phyloP scores from a whole-genome alignment of 2,329 filamentous ascomycete genomes.

The Ophiostoma sp. region DNA sequence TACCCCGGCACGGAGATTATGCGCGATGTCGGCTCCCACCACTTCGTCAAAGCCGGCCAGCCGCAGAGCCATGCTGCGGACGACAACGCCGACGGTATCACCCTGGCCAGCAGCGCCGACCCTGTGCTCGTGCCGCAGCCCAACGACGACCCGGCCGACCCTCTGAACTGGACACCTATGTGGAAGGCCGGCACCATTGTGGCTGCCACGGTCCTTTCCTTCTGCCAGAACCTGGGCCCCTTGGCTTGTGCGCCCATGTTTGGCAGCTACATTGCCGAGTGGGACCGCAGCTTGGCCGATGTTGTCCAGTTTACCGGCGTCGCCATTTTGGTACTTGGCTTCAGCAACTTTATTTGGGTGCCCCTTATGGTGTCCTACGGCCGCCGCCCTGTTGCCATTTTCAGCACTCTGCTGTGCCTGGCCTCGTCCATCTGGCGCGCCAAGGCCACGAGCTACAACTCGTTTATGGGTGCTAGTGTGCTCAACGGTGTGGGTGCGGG shows the following conservation, averaged over 20 bases:
- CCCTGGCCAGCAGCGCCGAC: conserved; percentile 30
- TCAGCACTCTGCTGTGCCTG: conserved; percentile 46
- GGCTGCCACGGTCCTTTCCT: conserved; percentile 42
- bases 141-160: conserved; percentile 49
- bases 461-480: conserved; percentile 64
- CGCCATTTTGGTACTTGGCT: conserved; percentile 49
- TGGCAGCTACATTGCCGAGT: conserved; percentile 55
- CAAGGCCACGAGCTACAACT: conserved; percentile 55
- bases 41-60: conserved; percentile 59
- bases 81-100: not conserved
- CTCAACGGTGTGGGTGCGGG: conserved; percentile 64
- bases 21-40: conserved; percentile 58
- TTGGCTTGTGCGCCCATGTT: conserved; percentile 57
- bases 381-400: conserved; percentile 49
- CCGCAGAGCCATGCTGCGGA: conserved; percentile 34
- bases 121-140: conserved; percentile 52
- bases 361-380: conserved; percentile 50
- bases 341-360: conserved; percentile 55
- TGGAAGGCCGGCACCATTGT: conserved; percentile 45
- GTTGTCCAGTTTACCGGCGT: conserved; percentile 53
- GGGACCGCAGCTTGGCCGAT: conserved; percentile 52
- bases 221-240: conserved; percentile 43
- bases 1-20: conserved; percentile 44
- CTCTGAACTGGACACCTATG: conserved; percentile 49
- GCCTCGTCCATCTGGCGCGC: conserved; percentile 54